Percentiles rank a stretch among this genome's conserved stretches.
Conservation (phyloP, 352 stramenopile genomes). For the Phytopythium delawarense region DNA sequence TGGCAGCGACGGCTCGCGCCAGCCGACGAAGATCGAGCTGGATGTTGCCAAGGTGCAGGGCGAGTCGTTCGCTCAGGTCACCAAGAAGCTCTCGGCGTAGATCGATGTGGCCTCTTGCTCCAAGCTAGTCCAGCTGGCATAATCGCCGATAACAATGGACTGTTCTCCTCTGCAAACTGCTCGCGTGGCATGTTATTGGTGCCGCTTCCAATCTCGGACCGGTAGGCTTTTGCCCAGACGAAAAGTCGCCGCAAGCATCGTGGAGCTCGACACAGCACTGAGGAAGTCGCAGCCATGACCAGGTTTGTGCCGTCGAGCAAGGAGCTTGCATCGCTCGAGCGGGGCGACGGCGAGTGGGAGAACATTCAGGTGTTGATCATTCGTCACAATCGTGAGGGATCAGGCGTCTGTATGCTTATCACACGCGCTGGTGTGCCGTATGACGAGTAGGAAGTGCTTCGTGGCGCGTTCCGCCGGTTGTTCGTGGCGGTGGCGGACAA, state of each 20-base stretch:
- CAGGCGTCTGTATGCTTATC: too few relatives aligned
- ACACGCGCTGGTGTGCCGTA: background rate
- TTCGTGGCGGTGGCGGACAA: slow-evolving; percentile 20
- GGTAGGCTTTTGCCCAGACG: too few relatives aligned
- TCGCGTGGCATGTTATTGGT: too few relatives aligned
- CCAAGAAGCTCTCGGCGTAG: slow-evolving; percentile 75
- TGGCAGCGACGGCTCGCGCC: slow-evolving; percentile 57
- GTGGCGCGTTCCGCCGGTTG: slow-evolving; percentile 33
- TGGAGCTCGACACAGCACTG: too few relatives aligned
- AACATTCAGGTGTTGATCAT: slow-evolving; percentile 48
- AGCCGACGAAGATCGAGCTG: slow-evolving; percentile 78
- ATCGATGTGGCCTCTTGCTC: background rate
- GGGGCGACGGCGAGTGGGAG: slow-evolving; percentile 53
- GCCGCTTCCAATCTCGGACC: too few relatives aligned
- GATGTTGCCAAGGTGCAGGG: slow-evolving; percentile 73
- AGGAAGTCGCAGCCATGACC: background rate
- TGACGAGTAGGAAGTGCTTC: slow-evolving; percentile 39
- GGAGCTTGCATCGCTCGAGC: slow-evolving; percentile 32
- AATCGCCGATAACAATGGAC: too few relatives aligned
- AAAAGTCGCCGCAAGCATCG: too few relatives aligned
- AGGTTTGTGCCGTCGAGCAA: slow-evolving; percentile 5
- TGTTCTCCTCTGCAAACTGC: too few relatives aligned
- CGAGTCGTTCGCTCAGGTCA: slow-evolving; percentile 73
- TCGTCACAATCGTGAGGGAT: too few relatives aligned
- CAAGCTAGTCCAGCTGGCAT: too few relatives aligned